Conservation (phyloP, 495 filamentous ascomycete genomes). For the Talaromyces adpressus region DNA sequence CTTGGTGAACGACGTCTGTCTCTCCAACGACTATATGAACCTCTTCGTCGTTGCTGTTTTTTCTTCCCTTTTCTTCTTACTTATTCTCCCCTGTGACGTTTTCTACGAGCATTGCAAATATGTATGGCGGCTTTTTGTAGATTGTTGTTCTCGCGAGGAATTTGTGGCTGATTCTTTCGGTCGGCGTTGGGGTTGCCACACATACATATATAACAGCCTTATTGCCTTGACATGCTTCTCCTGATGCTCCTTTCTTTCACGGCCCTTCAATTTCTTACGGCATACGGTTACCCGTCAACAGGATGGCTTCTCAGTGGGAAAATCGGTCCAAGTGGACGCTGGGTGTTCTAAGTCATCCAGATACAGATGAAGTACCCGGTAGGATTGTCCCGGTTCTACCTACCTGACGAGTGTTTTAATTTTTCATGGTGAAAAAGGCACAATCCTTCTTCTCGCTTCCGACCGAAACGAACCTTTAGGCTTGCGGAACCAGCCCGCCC, state of each 20-base stretch:
- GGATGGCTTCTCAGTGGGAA: constrained; percentile 3
- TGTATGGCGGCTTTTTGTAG: not conserved
- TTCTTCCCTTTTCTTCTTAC: not conserved
- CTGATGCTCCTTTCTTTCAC: not conserved
- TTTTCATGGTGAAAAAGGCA: constrained; percentile 46
- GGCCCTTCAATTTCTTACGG: not conserved
- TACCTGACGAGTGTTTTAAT: constrained; percentile 6
- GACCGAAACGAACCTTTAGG: constrained; percentile 79
- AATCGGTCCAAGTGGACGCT: constrained; percentile 60
- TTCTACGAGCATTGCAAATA: not conserved
- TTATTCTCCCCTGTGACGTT: not conserved
- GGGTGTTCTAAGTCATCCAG: constrained; percentile 74
- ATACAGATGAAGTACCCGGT: constrained; percentile 92
- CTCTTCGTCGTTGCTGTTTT: not conserved
- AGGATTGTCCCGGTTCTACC: constrained; percentile 6
- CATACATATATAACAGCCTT: not conserved
- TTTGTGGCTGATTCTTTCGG: constrained; percentile 2
- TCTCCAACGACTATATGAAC: not conserved
- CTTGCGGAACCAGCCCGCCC: constrained; percentile 64
- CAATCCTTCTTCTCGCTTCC: constrained; percentile 68
- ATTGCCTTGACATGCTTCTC: not conserved
- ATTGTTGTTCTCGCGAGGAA: not conserved
- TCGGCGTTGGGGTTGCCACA: not conserved
- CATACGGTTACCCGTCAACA: not conserved
- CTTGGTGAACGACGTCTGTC: not conserved